A percentile compares a stretch with the other conserved stretches of the same genome.
phyloP scores from a whole-genome alignment of 176 grass and related monocot genomes.

The Oryza nivara region DNA sequence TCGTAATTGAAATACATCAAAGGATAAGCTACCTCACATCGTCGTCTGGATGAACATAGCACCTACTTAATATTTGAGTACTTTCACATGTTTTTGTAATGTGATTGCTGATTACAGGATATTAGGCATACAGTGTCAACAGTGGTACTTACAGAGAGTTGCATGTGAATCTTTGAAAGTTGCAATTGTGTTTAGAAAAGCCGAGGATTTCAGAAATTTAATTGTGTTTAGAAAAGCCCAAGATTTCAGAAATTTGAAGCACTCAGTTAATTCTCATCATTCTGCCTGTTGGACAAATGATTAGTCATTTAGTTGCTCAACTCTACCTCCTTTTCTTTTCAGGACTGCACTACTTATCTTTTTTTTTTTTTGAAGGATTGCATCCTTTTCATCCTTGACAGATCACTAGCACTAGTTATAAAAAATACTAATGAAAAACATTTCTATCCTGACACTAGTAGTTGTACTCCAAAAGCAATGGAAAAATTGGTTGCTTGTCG shows the following conservation, averaged over 20 bases:
- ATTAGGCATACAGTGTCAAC: not conserved
- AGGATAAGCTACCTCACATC: not conserved
- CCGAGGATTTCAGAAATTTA: not conserved
- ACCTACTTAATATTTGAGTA: not conserved
- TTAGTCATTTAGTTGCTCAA: not conserved
- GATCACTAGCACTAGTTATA: not conserved
- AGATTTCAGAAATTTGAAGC: not conserved
- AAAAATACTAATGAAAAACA: not conserved
- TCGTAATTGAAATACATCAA: not conserved
- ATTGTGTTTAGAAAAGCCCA: not conserved
- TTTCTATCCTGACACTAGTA: not conserved
- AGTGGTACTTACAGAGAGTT: not conserved
- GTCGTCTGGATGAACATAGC: not conserved
- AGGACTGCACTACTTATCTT: not conserved
- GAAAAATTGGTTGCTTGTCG: not conserved
- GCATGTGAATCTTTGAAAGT: not conserved
- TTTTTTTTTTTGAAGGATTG: not conserved
- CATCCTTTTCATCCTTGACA: not conserved
- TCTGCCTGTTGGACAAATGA: too few species aligned
- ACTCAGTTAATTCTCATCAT: not conserved
- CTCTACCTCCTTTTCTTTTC: not conserved
- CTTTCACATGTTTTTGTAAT: not conserved
- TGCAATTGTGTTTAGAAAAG: not conserved
- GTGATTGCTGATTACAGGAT: not conserved
- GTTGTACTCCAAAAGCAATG: not conserved